These are phyloP conservation scores for Talaromyces nanjingensis DNA, from an alignment of 495 filamentous ascomycete genomes.

Conservation along the genomic window DNA sequence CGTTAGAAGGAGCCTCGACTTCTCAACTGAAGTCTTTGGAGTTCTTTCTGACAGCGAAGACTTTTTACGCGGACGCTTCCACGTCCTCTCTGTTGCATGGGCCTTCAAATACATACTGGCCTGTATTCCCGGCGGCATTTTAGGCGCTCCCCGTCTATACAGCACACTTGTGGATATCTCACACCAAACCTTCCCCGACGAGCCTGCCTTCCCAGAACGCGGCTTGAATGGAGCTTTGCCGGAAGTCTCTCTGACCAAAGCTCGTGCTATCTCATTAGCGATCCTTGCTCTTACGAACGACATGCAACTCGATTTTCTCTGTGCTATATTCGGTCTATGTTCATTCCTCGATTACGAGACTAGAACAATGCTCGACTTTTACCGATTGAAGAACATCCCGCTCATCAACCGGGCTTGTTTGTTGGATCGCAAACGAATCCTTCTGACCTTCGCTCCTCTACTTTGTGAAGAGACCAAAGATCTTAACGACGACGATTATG, in stretches of 20 bases:
- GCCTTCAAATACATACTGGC: conserved; percentile 64
- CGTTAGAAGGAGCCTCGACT: conserved; percentile 23
- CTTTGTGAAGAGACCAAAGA: conserved; percentile 15
- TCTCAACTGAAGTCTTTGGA: conserved; percentile 18
- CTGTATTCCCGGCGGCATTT: conserved; percentile 65
- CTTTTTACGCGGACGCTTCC: conserved; percentile 33
- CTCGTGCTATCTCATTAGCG: conserved; percentile 30
- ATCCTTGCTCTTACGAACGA: conserved; percentile 29
- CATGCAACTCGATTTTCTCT: conserved; percentile 35
- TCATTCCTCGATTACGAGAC: conserved; percentile 21
- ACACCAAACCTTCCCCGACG: conserved; percentile 42
- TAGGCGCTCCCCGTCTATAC: conserved; percentile 62
- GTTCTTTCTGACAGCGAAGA: conserved; percentile 39
- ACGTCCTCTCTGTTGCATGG: conserved; percentile 64
- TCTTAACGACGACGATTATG: conserved; percentile 18
- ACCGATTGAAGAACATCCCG: conserved; percentile 13
- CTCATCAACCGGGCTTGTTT: conserved; percentile 12
- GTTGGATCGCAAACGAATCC: conserved; percentile 22
- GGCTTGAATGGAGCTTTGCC: conserved; percentile 14
- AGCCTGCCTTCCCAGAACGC: conserved; percentile 7
- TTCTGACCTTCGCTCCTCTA: conserved; percentile 27
- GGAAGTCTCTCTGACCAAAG: conserved; percentile 13
- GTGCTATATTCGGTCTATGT: conserved; percentile 34
- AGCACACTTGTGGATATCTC: conserved; percentile 58
- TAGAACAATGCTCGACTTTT: conserved; percentile 13